Conservation (phyloP, 495 filamentous ascomycete species). For the Chlorociboria aeruginascens region DNA sequence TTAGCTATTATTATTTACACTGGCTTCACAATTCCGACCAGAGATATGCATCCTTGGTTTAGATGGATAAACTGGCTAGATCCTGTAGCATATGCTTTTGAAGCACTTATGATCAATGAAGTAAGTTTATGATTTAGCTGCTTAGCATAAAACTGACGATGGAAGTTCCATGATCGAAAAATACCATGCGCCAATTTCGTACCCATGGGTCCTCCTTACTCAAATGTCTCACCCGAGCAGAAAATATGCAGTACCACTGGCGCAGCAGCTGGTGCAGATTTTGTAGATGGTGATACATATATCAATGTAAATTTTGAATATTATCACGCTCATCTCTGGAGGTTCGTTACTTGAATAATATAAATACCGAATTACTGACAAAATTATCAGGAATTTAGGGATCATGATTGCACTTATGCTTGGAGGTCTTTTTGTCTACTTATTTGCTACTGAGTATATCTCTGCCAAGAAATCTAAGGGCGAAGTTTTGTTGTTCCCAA, state of each 20-base stretch:
- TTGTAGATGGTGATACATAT: conserved; percentile 55
- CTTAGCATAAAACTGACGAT: not conserved
- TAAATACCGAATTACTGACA: not conserved
- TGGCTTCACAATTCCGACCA: conserved; percentile 69
- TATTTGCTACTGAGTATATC: conserved; percentile 61
- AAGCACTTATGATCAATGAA: conserved; percentile 83
- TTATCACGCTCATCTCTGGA: conserved; percentile 51
- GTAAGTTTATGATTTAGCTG: not conserved
- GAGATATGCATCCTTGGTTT: conserved; percentile 65
- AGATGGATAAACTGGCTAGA: conserved; percentile 83
- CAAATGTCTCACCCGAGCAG: conserved; percentile 4
- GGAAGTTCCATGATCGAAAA: conserved; percentile 46
- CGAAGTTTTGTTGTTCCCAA: conserved; percentile 77
- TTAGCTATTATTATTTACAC: conserved; percentile 78
- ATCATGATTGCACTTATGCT: conserved; percentile 64
- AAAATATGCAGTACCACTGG: conserved; percentile 16
- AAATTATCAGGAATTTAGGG: conserved; percentile 45
- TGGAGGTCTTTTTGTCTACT: conserved; percentile 51
- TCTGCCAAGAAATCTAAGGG: conserved; percentile 80
- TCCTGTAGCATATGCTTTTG: conserved; percentile 78
- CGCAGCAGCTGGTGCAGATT: conserved; percentile 21
- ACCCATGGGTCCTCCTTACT: conserved; percentile 26
- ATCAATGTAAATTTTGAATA: conserved; percentile 49
- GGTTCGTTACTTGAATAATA: conserved; percentile 19
- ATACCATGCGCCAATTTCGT: conserved; percentile 54